Evolutionary conservation across 306 rosid genomes (phyloP), one percentile per base, ranked within the genome.

Genomic region (Coriaria nepalensis): DNA sequence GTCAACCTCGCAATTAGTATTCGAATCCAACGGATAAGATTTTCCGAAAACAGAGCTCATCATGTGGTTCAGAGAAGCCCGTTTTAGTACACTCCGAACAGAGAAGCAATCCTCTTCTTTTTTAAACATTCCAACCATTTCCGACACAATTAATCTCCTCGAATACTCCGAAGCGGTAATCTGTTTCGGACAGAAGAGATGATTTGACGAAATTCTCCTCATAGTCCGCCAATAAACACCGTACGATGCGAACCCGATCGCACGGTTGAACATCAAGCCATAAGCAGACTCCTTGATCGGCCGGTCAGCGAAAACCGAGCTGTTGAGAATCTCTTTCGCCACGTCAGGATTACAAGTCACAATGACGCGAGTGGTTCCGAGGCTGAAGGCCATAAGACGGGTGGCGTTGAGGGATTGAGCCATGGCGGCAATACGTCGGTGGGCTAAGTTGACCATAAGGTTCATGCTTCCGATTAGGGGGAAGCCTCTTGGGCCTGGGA

Each of bases 281-380:
- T 85, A 92, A 0, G 98, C 98, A 0, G 96, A 92, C 15, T 92
- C 96, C 37, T 92, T 92, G 0, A 82, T 68, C 3, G 98, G 98
- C 0, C 98, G 87, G 45, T 92, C 83, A 0, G 86, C 98, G 8
- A 92, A 92, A 1, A 73, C 77, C 0, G 93, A 55, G 63, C 96
- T 78, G 35, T 69, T 74, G 5, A 92, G 93, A 37, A 92, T 82
- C 45, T 92, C 93, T 5, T 66, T 76, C 0, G 96, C 98, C 0
- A 92, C 86, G 39, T 73, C 81, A 0, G 87, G 86, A 45, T 82
- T 32, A 50, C 93, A 92, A 5, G 96, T 73, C 61, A 92, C 77
- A 0, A 92, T 37, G 6, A 67, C 78, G 2, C 93, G 74, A 6
- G 95, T 82, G 13, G 75, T 65, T 0, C 93, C 94, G 0, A 92